phyloP scores from a whole-genome alignment of 371 early-diverging fungal genomes.

The Thermomucor indicae-seudaticae region DNA sequence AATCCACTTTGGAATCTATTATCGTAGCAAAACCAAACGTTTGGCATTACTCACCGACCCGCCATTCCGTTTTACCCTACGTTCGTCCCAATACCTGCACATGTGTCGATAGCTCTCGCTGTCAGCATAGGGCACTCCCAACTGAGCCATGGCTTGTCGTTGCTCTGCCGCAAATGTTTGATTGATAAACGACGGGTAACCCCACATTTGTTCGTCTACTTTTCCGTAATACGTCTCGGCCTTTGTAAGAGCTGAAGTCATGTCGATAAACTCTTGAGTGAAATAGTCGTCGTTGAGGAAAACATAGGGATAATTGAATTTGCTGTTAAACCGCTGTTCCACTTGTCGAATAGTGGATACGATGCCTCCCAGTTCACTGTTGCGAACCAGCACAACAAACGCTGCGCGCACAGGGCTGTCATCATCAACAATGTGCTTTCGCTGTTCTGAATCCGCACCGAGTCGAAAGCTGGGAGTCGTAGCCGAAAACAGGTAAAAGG shows the following conservation, averaged over 20 bases:
- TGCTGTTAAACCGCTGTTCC: slow-evolving; percentile 81
- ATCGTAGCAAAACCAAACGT: not conserved
- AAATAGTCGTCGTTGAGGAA: slow-evolving; percentile 86
- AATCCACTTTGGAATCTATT: slow-evolving; percentile 61
- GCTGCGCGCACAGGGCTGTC: slow-evolving; percentile 38
- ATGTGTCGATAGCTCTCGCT: slow-evolving; percentile 89
- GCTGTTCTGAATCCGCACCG: no score
- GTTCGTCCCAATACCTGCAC: slow-evolving; percentile 63
- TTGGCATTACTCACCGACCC: not conserved
- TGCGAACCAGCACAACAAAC: slow-evolving; percentile 69
- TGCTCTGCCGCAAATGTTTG: slow-evolving; percentile 55
- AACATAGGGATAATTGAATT: slow-evolving; percentile 88
- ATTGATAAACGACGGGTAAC: slow-evolving; percentile 82
- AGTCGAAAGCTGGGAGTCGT: not conserved
- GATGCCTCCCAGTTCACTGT: slow-evolving; percentile 74
- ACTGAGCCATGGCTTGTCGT: slow-evolving; percentile 53
- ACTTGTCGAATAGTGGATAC: slow-evolving; percentile 68
- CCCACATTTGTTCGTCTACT: slow-evolving; percentile 61
- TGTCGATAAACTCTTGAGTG: slow-evolving; percentile 60
- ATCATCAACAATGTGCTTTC: not conserved
- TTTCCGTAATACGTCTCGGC: slow-evolving; percentile 54
- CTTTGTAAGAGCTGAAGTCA: slow-evolving; percentile 52
- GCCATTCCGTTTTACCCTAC: not conserved
- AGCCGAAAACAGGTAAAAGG: not conserved
- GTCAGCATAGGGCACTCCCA: slow-evolving; percentile 76